Conservation (phyloP, 805 yeast genomes). For the Cephaloascus albidus region DNA sequence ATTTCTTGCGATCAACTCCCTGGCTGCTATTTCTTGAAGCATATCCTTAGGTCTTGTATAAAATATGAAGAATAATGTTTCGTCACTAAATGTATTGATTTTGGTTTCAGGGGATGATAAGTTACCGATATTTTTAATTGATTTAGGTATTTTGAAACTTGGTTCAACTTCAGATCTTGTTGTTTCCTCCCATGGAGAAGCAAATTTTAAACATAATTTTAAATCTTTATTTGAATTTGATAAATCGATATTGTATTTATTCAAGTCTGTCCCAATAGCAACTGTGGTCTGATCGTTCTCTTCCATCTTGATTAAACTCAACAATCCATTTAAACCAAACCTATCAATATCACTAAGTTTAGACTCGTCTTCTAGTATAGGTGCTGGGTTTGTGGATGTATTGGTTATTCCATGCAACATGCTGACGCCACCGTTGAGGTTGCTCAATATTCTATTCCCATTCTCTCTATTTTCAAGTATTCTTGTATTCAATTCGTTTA, state of each 20-base stretch:
- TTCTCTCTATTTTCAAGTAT: too few species aligned
- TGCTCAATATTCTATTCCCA: too few species aligned
- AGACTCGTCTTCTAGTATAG: slow-evolving; percentile 10
- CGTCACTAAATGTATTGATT: slow-evolving; percentile 67
- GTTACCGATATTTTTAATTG: slow-evolving; percentile 23
- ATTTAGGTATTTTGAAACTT: slow-evolving; percentile 54
- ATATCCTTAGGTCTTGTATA: slow-evolving; percentile 91
- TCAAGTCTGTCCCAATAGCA: slow-evolving; percentile 70
- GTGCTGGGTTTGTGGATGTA: too few species aligned
- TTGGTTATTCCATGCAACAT: too few species aligned
- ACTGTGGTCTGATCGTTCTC: slow-evolving; percentile 53
- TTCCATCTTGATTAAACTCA: slow-evolving; percentile 52
- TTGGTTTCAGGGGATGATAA: slow-evolving; percentile 32
- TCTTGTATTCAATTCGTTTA: too few species aligned
- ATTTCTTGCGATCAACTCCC: slow-evolving; percentile 83
- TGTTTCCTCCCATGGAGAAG: slow-evolving; percentile 95
- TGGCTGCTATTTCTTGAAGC: slow-evolving; percentile 87
- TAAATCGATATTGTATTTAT: slow-evolving; percentile 56
- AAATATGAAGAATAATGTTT: slow-evolving; percentile 86
- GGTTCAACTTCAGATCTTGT: slow-evolving; percentile 89
- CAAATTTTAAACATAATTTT: slow-evolving; percentile 53
- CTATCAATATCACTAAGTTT: slow-evolving; percentile 38
- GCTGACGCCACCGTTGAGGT: too few species aligned
- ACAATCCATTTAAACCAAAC: slow-evolving; percentile 61
- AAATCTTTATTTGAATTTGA: slow-evolving; percentile 23